Base-by-base conservation (phyloP, 768 basidiomycete genomes). In the Boletus rubropictus region DNA sequence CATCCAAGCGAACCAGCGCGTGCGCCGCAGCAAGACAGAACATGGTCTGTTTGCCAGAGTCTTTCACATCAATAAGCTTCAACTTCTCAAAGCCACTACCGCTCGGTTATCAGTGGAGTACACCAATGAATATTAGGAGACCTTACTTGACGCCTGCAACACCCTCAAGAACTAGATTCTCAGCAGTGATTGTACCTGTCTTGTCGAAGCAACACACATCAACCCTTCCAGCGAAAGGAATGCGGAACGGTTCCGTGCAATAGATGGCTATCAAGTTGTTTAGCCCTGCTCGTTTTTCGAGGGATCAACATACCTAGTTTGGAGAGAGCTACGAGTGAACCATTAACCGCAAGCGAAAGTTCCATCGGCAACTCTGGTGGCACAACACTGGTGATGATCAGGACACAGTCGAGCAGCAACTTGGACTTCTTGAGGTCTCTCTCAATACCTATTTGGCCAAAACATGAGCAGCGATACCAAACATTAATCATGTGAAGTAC, bases 201-300 rank as follows among this genome's bases (percentile, higher is more conserved):
- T 99, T 99, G 69, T 99, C 96, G 57, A 99, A 98, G 68, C 96
- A 98, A 68, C 96, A 99, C 14, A 98, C 86, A 57, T 99, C 96
- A 3, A 98, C 93, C 18, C 92, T 80, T 5, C 96, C 96, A 5
- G 96, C 96, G 51, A 74, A 89, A 0, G 96, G 94, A 51, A 98
- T 99, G 18, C 96, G 82, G 81, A 99, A 98, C 1, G 96, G 96
- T 60, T 99, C 96, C 15, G 96, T 99, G 64, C 96, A 98, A 71
- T 94, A 99, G 49, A 98, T 99, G 7, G 95, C 95, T 96, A 10
- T 52, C 14, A 49, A 44, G 20, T 8, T 20, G 24, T 42, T 54
- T 32, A 57, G 47, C 12, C 12, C 1, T 1, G 31, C 18, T 40
- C 29, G 3, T 0, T 34, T 20, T 33, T 14, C 3, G 35, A 32